Conservation (phyloP, 208 protist genomes). For the Trichomonas vaginalis region DNA sequence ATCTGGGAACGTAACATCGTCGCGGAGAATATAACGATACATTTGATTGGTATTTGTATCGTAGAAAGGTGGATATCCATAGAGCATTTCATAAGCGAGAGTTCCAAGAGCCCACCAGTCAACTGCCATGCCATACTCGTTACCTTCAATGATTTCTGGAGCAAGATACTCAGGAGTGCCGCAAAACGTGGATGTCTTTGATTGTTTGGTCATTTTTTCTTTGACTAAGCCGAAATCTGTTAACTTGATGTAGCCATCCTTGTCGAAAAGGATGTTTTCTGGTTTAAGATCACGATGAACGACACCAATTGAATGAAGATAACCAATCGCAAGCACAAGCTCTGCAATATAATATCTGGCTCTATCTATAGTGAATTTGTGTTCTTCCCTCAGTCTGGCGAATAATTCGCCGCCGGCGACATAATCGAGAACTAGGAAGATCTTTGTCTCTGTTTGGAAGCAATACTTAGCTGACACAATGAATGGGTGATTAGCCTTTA, state of each 20-base stretch:
- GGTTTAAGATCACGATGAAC: conserved; percentile 27
- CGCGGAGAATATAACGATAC: conserved; percentile 45
- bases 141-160: not conserved
- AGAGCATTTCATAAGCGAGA: conserved; percentile 56
- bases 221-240: conserved; percentile 2
- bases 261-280: conserved; percentile 27
- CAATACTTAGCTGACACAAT: not conserved
- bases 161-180: not conserved
- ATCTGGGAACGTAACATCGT: conserved; percentile 33
- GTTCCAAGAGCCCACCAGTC: conserved; percentile 59
- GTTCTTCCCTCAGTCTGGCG: conserved; percentile 26
- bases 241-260: conserved; percentile 5
- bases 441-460: conserved; percentile 8
- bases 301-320: conserved; percentile 16
- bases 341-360: conserved; percentile 20
- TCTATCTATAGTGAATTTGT: not conserved
- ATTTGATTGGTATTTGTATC: conserved; percentile 43
- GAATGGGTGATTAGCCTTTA: not conserved
- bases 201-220: not conserved
- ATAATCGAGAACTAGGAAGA: not conserved
- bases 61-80: conserved; percentile 50
- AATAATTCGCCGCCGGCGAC: conserved; percentile 14
- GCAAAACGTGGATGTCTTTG: not conserved
- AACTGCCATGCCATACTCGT: conserved; percentile 41
- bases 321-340: conserved; percentile 16